Conservation (phyloP, 2,329 filamentous ascomycete species). For the Neonectria hederae region DNA sequence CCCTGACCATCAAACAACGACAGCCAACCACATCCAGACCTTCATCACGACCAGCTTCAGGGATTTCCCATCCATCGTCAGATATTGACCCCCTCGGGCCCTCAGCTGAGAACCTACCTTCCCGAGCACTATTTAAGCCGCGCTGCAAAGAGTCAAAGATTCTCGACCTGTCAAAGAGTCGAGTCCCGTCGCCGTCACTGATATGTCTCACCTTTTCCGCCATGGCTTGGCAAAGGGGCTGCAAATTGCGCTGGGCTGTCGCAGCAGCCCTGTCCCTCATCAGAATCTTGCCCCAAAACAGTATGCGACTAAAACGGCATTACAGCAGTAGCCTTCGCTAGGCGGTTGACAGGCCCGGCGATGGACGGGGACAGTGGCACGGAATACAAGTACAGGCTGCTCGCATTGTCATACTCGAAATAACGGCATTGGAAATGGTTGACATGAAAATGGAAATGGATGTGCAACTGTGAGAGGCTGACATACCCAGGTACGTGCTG, state of each 20-base stretch:
- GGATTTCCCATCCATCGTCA: background rate
- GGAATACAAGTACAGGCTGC: background rate
- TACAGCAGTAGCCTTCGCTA: constrained; percentile 11
- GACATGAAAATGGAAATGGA: background rate
- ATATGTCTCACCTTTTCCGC: constrained; percentile 30
- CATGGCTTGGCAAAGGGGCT: constrained; percentile 33
- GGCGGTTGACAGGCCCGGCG: background rate
- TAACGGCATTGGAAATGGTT: background rate
- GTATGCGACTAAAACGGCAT: constrained; percentile 21
- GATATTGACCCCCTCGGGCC: background rate
- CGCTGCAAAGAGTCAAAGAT: constrained; percentile 2
- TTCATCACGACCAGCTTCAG: no score
- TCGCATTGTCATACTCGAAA: background rate
- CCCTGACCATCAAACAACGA: no score
- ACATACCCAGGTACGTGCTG: background rate
- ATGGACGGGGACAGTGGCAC: background rate
- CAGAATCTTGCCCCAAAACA: constrained; percentile 19
- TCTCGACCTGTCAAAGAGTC: constrained; percentile 28
- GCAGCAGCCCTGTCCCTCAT: constrained; percentile 20
- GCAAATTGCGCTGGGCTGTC: constrained; percentile 32
- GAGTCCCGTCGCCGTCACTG: constrained; percentile 16
- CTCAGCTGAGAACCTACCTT: background rate
- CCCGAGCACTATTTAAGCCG: constrained; percentile 6
- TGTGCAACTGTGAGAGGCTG: background rate
- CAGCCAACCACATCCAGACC: no score